phyloP scores from a whole-genome alignment of 2,329 filamentous ascomycete species.

The Aspergillus eucalypticola region DNA sequence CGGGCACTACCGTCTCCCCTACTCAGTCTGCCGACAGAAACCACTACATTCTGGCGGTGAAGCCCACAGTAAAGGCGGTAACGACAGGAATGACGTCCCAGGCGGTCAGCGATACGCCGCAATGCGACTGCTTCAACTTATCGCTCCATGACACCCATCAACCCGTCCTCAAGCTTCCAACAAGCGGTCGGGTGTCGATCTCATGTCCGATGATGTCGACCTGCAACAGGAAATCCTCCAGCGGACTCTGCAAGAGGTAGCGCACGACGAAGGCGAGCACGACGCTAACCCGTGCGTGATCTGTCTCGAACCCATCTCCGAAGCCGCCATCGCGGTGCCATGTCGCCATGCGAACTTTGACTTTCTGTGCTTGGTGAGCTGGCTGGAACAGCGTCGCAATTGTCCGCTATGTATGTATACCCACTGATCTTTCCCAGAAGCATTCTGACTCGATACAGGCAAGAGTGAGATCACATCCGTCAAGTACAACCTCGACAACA shows the following conservation, averaged over 20 bases:
- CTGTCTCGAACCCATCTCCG: conserved; percentile 75
- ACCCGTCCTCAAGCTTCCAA: neutral
- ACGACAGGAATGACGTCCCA: neutral
- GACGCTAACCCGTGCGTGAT: conserved; percentile 71
- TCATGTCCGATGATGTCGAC: conserved; percentile 44
- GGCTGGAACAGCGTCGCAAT: conserved; percentile 69
- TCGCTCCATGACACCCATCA: neutral
- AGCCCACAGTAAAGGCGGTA: neutral
- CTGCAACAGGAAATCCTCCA: conserved; percentile 47
- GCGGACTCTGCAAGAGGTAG: conserved; percentile 48
- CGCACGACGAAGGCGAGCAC: conserved; percentile 33
- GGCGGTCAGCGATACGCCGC: neutral
- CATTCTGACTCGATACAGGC: conserved; percentile 35
- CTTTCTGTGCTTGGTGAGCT: conserved; percentile 78
- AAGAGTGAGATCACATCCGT: conserved; percentile 59
- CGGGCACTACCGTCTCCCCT: neutral
- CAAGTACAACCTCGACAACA: conserved; percentile 62
- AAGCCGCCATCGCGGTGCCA: conserved; percentile 69
- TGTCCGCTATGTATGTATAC: conserved; percentile 73
- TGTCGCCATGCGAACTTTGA: conserved; percentile 83
- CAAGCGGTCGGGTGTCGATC: conserved; percentile 9
- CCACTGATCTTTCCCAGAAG: too few relatives aligned
- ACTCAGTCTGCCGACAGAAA: neutral
- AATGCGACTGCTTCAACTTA: neutral
- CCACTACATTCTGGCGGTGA: neutral